Conservation (phyloP, 176 grass and related monocot species). For the Pontederia paniculata region DNA sequence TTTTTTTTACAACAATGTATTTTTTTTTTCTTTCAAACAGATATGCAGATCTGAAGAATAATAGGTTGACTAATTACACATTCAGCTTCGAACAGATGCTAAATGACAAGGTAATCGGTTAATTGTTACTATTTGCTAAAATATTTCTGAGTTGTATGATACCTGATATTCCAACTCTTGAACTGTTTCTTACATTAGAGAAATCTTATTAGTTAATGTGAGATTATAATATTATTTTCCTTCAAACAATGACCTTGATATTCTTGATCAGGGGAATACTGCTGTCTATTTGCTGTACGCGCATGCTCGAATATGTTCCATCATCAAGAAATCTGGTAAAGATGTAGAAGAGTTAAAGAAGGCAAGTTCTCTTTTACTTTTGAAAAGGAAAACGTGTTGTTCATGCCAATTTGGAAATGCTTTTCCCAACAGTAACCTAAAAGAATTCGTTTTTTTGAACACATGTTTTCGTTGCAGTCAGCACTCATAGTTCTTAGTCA, state of each 20-base stretch:
- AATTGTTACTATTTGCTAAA: conserved; percentile 1
- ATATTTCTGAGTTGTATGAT: conserved; percentile 10
- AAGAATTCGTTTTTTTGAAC: background rate
- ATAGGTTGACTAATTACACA: conserved; percentile 84
- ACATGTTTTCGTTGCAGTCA: conserved; percentile 33
- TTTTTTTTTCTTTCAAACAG: conserved; percentile 30
- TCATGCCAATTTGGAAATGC: background rate
- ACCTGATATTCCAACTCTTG: background rate
- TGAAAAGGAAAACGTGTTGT: background rate
- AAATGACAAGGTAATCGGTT: conserved; percentile 60
- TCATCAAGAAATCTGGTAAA: conserved; percentile 78
- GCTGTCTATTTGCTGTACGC: conserved; percentile 92
- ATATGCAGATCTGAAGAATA: conserved; percentile 98
- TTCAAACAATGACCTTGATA: background rate
- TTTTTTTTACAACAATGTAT: background rate
- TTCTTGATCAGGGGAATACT: conserved; percentile 70
- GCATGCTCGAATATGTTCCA: conserved; percentile 96
- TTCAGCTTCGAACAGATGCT: conserved; percentile 98
- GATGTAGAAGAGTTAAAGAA: conserved; percentile 60
- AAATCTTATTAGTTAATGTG: too few species aligned
- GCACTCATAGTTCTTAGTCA: conserved; percentile 48
- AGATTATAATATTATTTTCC: too few species aligned
- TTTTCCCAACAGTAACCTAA: background rate
- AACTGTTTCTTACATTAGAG: too few species aligned
- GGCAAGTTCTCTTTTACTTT: conserved; percentile 36